Percentiles rank a stretch among this genome's conserved stretches.
Evolutionary conservation across 345 rosid genomes (phyloP).

Genomic region (Rhizophora mangle): DNA sequence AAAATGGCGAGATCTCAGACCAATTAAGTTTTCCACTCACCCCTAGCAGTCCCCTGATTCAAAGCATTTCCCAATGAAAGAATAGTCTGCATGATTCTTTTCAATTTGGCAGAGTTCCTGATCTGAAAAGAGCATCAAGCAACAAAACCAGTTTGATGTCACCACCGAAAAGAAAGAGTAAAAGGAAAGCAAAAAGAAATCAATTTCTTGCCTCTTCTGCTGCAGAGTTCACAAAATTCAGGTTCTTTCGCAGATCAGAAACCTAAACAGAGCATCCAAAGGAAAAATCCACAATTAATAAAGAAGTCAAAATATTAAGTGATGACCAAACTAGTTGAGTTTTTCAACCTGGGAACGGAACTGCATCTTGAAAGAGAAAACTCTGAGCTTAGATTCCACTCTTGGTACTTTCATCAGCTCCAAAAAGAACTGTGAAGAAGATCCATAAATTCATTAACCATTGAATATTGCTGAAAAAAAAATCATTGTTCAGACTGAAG

Average conservation of each 20-base stretch:
- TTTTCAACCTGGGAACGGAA: conserved; percentile 67
- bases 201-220: conserved; percentile 66
- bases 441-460: conserved; percentile 19
- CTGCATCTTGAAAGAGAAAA: conserved; percentile 89
- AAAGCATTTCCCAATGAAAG: conserved; percentile 90
- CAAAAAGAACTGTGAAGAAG: conserved; percentile 66
- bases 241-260: conserved; percentile 69
- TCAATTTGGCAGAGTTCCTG: conserved; percentile 62
- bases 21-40: conserved; percentile 43
- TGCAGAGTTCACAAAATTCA: conserved; percentile 65
- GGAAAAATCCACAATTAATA: conserved; percentile 17
- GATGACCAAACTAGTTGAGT: conserved; percentile 7
- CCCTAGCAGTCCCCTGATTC: conserved; percentile 96
- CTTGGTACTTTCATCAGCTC: conserved; percentile 92
- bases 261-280: conserved; percentile 42
- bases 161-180: conserved; percentile 1
- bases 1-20: background rate
- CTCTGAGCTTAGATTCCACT: conserved; percentile 87
- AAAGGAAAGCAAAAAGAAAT: background rate
- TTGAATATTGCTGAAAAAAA: too few relatives aligned
- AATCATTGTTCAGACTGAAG: too few relatives aligned
- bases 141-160: conserved; percentile 3
- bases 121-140: conserved; percentile 40
- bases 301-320: conserved; percentile 9
- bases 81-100: conserved; percentile 93